These are phyloP conservation scores for Colletotrichum cordylinicola DNA, from an alignment of 2,329 filamentous ascomycete species.

Conservation along the genomic window DNA sequence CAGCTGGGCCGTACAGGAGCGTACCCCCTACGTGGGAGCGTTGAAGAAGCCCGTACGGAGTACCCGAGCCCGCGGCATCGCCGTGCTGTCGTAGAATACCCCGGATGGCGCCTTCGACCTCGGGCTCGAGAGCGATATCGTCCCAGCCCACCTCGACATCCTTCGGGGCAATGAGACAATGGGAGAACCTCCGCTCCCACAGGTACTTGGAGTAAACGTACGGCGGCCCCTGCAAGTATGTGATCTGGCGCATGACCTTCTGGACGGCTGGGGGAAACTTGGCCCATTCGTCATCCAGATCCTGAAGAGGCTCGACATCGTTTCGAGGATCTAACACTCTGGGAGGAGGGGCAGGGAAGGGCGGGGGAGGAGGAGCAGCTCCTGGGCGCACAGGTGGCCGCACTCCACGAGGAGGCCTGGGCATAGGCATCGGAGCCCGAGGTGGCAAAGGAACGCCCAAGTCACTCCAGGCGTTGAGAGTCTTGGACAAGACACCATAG, in stretches of 20 bases:
- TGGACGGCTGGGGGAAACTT: background rate
- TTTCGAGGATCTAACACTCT: background rate
- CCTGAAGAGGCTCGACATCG: background rate
- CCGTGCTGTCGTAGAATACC: background rate
- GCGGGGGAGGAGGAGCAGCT: background rate
- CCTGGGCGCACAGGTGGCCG: background rate
- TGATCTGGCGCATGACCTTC: background rate
- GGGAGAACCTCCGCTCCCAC: background rate
- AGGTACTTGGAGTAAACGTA: background rate
- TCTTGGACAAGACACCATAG: background rate
- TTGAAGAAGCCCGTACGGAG: constrained; percentile 24
- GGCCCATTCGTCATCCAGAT: background rate
- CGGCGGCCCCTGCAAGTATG: background rate
- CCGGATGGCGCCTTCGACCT: background rate
- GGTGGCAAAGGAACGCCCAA: background rate
- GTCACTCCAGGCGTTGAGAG: background rate
- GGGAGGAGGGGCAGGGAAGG: background rate
- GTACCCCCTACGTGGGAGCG: constrained; percentile 22
- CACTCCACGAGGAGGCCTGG: background rate
- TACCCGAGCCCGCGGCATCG: background rate
- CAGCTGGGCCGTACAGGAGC: constrained; percentile 32
- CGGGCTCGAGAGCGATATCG: background rate
- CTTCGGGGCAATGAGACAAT: background rate
- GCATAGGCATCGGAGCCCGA: background rate
- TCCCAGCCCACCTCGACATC: background rate